Percentiles rank a stretch among this genome's conserved stretches.
phyloP scores from a whole-genome alignment of 257 asterid species.

The Vinca minor region DNA sequence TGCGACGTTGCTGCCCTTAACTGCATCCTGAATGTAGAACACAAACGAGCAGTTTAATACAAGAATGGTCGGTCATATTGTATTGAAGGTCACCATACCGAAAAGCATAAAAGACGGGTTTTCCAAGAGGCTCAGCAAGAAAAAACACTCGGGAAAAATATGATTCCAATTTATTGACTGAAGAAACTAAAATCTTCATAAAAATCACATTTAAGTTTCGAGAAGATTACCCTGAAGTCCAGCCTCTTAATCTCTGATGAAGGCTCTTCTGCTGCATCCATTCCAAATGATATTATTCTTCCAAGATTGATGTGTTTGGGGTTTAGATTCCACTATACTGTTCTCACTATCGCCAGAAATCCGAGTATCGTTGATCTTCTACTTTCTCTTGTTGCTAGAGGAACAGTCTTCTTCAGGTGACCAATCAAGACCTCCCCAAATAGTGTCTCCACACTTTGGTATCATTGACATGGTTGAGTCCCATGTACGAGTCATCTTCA shows the following conservation, averaged over 20 bases:
- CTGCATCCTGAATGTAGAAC: conserved; percentile 54
- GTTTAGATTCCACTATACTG: conserved; percentile 23
- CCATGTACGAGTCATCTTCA: conserved; percentile 97
- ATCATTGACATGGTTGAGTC: conserved; percentile 94
- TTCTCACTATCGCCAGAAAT: conserved; percentile 27
- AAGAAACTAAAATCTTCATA: not conserved
- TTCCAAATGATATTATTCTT: conserved; percentile 74
- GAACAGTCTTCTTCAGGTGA: conserved; percentile 65
- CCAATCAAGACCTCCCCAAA: conserved; percentile 96
- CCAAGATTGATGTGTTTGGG: conserved; percentile 43
- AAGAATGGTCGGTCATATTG: conserved; percentile 4
- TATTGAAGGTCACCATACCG: not conserved
- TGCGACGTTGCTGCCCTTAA: conserved; percentile 59
- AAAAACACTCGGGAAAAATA: no score
- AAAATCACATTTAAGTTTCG: not conserved
- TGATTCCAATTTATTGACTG: not conserved
- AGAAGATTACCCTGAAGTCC: conserved; percentile 63
- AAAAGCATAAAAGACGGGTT: not conserved
- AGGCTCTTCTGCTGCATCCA: conserved; percentile 43
- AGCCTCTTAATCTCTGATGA: conserved; percentile 61
- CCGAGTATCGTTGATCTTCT: conserved; percentile 22
- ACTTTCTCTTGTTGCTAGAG: conserved; percentile 39
- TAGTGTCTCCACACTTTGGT: conserved; percentile 85
- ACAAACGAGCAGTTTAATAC: conserved; percentile 4
- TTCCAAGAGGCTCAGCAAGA: not conserved